Conservation (phyloP, 192 early-diverging fungal species). For the Backusella liffmaniae region DNA sequence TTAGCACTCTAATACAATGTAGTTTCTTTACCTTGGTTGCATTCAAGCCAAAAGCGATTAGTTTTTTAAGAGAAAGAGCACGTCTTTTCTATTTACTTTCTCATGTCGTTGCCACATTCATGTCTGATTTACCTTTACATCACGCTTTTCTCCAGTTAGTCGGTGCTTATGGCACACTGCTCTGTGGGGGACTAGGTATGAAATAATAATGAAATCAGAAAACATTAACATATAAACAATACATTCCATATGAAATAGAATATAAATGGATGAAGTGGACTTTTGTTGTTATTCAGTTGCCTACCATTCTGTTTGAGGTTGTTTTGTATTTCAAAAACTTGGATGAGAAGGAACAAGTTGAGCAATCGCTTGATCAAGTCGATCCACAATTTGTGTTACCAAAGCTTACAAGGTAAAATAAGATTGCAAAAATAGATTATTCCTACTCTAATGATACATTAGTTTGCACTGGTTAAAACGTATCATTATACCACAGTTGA, state of each 20-base stretch:
- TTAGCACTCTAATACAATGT: neutral
- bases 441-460: neutral
- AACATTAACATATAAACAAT: neutral
- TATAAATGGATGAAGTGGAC: neutral
- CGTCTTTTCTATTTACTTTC: neutral
- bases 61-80: neutral
- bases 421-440: neutral
- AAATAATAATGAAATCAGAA: neutral
- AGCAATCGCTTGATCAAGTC: neutral
- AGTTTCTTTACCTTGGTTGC: neutral
- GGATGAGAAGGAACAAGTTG: neutral
- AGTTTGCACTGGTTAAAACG: neutral
- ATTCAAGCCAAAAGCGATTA: neutral
- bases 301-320: neutral
- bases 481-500: neutral
- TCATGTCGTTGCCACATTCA: neutral
- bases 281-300: neutral
- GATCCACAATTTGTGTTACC: neutral
- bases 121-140: conserved; percentile 1
- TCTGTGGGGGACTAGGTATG: neutral
- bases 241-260: neutral
- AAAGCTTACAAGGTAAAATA: neutral
- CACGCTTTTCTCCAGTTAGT: neutral
- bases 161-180: neutral
- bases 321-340: neutral